Base-by-base conservation (phyloP, 2,329 filamentous ascomycete species). In the Monosporascus sp. region DNA sequence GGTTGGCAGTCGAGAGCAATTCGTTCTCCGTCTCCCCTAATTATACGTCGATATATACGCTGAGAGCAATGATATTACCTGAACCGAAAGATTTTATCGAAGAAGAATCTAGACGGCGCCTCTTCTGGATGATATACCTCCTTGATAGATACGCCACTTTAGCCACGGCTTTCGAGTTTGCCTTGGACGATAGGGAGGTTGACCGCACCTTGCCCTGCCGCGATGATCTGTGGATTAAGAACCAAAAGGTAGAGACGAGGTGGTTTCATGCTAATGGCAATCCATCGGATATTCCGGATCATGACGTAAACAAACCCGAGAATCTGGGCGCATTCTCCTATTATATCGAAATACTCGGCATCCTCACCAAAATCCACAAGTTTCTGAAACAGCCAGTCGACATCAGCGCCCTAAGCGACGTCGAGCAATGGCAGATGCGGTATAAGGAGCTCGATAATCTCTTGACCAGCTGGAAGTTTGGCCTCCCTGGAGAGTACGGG, bases 71-170 rank as follows among this genome's bases (percentile, higher is more conserved):
- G 75, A 86, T 93, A 3, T 76, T 96, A 0, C 88, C 91, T 0
- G 91, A 96, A 56, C 82, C 92, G 0, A 85, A 84, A 49, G 88
- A 91, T 56, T 96, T 92, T 70, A 87, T 96, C 52, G 91, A 96
- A 66, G 92, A 96, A 56, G 92, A 97, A 69, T 88, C 89, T 43
- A 79, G 91, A 28, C 81, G 92, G 28, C 79, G 92, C 26, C 75
- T 96, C 1, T 96, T 97, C 69, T 97, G 92, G 92, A 93, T 95
- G 85, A 86, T 96, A 11, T 97, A 96, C 65, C 74, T 96, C 14
- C 78, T 97, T 6, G 92, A 97, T 67, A 81, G 92, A 49, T 96
- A 96, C 66, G 91, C 91, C 1, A 96, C 91, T 0, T 86, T 96
- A 52, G 87, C 91, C 0, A 96, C 92, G 0, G 91, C 92, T 0